phyloP scores from a whole-genome alignment of 2,329 filamentous ascomycete genomes.

The Whalleya microplaca region DNA sequence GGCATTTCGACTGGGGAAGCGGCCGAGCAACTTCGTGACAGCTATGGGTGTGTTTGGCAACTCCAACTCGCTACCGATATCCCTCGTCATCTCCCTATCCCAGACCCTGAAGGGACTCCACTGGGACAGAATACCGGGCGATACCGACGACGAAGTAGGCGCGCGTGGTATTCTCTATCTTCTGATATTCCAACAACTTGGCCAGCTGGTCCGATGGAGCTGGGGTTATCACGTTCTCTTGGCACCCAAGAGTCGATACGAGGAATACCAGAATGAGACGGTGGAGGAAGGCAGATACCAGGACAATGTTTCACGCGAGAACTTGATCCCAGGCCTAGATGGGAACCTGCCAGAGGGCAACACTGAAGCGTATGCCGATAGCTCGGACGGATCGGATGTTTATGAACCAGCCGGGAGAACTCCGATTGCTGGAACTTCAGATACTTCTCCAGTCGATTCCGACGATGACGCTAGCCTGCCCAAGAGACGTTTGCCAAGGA shows the following conservation, averaged over 20 bases:
- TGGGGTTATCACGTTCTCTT: constrained; percentile 96
- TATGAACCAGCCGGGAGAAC: constrained; percentile 62
- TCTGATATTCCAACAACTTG: constrained; percentile 95
- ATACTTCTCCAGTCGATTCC: constrained; percentile 52
- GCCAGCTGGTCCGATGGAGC: constrained; percentile 93
- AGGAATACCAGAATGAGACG: constrained; percentile 61
- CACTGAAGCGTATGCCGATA: background rate
- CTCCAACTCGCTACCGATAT: constrained; percentile 96
- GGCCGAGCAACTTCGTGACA: constrained; percentile 90
- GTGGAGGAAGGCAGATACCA: constrained; percentile 63
- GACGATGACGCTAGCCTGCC: constrained; percentile 47
- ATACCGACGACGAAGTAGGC: constrained; percentile 93
- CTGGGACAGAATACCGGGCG: constrained; percentile 88
- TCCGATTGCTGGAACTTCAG: constrained; percentile 54
- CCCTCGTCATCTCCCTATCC: constrained; percentile 89
- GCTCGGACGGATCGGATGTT: constrained; percentile 42
- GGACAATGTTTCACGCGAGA: constrained; percentile 50
- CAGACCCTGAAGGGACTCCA: constrained; percentile 90
- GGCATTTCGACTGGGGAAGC: constrained; percentile 79
- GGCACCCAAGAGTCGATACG: constrained; percentile 78
- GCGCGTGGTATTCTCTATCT: constrained; percentile 94
- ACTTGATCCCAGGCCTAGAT: constrained; percentile 51
- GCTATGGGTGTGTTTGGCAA: constrained; percentile 99
- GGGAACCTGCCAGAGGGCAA: constrained; percentile 41
- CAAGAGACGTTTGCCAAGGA: constrained; percentile 37